Percentiles rank a stretch among this genome's conserved stretches.
Conservation (phyloP, 805 yeast species). For the Kodamaea kaohsiungensis region DNA sequence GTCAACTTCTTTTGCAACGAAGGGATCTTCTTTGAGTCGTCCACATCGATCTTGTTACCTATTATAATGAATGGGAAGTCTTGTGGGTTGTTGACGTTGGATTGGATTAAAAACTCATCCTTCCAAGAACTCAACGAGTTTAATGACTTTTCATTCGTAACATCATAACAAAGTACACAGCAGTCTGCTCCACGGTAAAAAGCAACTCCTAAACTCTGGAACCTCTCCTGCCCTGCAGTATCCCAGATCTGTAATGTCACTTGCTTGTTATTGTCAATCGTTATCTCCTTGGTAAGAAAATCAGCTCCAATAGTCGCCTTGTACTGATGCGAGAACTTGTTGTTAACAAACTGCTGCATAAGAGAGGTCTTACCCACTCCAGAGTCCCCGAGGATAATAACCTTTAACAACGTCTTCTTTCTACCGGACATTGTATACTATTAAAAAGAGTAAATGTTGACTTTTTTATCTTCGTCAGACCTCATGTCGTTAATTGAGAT, state of each 20-base stretch:
- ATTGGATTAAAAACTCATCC: slow-evolving; percentile 92
- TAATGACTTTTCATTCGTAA: slow-evolving; percentile 90
- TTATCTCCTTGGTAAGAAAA: slow-evolving; percentile 86
- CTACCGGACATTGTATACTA: slow-evolving; percentile 49
- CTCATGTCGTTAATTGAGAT: too few species aligned
- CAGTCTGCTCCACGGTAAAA: slow-evolving; percentile 98
- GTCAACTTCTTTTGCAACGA: slow-evolving; percentile 53
- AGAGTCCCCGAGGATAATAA: slow-evolving; percentile 92
- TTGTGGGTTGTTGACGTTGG: slow-evolving; percentile 90
- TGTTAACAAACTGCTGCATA: slow-evolving; percentile 96
- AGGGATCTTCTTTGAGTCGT: slow-evolving; percentile 81
- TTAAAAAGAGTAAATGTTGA: not conserved
- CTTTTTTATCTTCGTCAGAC: too few species aligned
- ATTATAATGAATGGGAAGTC: slow-evolving; percentile 93
- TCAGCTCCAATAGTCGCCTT: slow-evolving; percentile 99
- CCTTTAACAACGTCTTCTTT: slow-evolving; percentile 77
- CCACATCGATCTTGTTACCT: slow-evolving; percentile 94
- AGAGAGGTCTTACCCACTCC: slow-evolving; percentile 97
- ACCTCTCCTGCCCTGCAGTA: slow-evolving; percentile 98
- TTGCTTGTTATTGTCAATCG: slow-evolving; percentile 73
- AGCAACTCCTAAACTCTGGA: slow-evolving; percentile 95
- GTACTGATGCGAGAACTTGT: slow-evolving; percentile 91
- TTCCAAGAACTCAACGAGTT: slow-evolving; percentile 90
- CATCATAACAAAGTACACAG: slow-evolving; percentile 94
- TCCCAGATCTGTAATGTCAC: slow-evolving; percentile 94